Base-by-base conservation (phyloP, 2,329 filamentous ascomycete genomes). In the Diaporthe batatas region DNA sequence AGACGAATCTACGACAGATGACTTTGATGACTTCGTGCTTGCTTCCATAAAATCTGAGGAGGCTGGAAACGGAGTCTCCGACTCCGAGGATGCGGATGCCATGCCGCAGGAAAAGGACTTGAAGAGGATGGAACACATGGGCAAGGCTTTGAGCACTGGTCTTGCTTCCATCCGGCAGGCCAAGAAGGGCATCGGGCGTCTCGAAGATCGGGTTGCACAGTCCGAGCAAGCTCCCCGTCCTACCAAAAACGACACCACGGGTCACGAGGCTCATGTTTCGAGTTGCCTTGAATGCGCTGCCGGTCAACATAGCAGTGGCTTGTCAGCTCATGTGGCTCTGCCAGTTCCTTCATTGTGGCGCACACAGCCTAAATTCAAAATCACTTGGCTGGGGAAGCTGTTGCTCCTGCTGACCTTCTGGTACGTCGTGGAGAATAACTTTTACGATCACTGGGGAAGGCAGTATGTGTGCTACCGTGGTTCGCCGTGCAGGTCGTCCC, bases 1-100 rank as follows among this genome's bases (percentile, higher is more conserved):
- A 34, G 88, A 91, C 23, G 89, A 91, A 76, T 89, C 87, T 1
- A 90, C 88, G 0, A 79, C 90, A n/a, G 89, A 91, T 62, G 87
- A 90, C 74, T 81, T 90, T 39, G 87, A 87, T 72, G 85, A 87
- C 36, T 80, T 90, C 51, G 77, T 90, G 34, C 78, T 79, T 39
- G 82, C 81, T 29, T 21, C 47, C 16, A 44, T 29, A 53, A 76
- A 80, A 47, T 76, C 78, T 32, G 75, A 77, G 32, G 78, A 80
- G 59, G 75, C 78, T 4, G 76, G 78, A 36, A 55, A 42, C 42
- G 71, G 57, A n/a, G 54, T 69, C 21, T 51, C 67, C 49, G 68
- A 73, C n/a, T 51, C 59, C 8, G 53, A 74, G 44, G 73, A 68
- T 23, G 72, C 59, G 47, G 65, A 75, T 42, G 62, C 69, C 39